phyloP scores from a whole-genome alignment of 495 filamentous ascomycete species.

The Aspergillus avenaceus region DNA sequence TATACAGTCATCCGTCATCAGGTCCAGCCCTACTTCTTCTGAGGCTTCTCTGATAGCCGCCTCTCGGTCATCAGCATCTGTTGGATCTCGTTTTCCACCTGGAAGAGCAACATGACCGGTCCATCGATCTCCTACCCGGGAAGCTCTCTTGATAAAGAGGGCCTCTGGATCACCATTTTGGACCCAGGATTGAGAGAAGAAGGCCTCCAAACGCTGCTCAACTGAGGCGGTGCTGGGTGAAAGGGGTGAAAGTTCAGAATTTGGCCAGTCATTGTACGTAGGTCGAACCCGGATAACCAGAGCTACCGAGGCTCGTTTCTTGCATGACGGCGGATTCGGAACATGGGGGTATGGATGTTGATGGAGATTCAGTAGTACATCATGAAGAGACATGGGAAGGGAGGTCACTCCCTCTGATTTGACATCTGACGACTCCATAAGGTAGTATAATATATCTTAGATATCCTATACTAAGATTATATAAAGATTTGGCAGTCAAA shows the following conservation, averaged over 20 bases:
- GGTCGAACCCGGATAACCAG: slow-evolving; percentile 67
- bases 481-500: background rate
- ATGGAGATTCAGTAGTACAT: slow-evolving; percentile 48
- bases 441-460: too few species aligned
- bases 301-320: slow-evolving; percentile 69
- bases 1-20: slow-evolving; percentile 52
- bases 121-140: slow-evolving; percentile 70
- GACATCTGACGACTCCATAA: slow-evolving; percentile 4
- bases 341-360: slow-evolving; percentile 58
- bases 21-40: slow-evolving; percentile 69
- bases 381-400: slow-evolving; percentile 29
- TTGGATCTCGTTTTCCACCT: slow-evolving; percentile 67
- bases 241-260: slow-evolving; percentile 16
- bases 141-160: slow-evolving; percentile 73
- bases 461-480: background rate
- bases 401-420: background rate
- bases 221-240: slow-evolving; percentile 23
- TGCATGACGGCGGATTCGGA: slow-evolving; percentile 56
- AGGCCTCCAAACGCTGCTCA: slow-evolving; percentile 47
- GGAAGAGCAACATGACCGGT: slow-evolving; percentile 72
- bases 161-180: slow-evolving; percentile 69
- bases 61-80: slow-evolving; percentile 60
- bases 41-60: slow-evolving; percentile 65
- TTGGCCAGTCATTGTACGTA: slow-evolving; percentile 53
- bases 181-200: slow-evolving; percentile 70